phyloP scores from a whole-genome alignment of 73 alveolate genomes.

The Halteria grandinella region DNA sequence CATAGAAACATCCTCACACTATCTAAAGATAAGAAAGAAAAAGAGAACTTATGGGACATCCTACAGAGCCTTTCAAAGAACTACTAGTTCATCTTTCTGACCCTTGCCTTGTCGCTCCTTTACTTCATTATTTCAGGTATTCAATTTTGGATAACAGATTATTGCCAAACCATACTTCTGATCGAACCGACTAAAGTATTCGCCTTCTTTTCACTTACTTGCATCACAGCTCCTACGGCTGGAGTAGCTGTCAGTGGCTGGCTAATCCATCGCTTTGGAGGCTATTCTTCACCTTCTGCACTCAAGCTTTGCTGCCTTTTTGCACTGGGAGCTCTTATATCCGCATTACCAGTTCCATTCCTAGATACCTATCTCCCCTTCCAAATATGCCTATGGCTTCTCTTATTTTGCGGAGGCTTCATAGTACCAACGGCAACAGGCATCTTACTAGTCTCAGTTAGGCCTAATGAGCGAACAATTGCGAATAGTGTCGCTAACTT shows the following conservation, averaged over 20 bases:
- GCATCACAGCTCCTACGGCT: constrained; percentile 89
- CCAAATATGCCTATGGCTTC: constrained; percentile 78
- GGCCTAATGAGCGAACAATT: constrained; percentile 67
- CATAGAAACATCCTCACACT: no score
- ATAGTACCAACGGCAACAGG: constrained; percentile 93
- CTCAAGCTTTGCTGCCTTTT: constrained; percentile 67
- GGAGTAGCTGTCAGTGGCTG: constrained; percentile 89
- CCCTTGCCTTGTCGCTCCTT: constrained; percentile 80
- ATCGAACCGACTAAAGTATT: constrained; percentile 65
- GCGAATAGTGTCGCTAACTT: constrained; percentile 82
- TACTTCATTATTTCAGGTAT: constrained; percentile 92
- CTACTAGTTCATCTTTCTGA: constrained; percentile 58
- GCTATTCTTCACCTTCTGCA: constrained; percentile 78
- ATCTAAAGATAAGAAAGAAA: no score
- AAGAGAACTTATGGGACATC: not conserved
- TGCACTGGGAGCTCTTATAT: constrained; percentile 59
- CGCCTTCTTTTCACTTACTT: constrained; percentile 74
- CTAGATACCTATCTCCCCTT: constrained; percentile 60
- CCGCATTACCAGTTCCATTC: constrained; percentile 85
- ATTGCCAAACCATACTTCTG: constrained; percentile 73
- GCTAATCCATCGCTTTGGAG: constrained; percentile 79
- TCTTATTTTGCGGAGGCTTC: constrained; percentile 90
- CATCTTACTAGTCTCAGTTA: constrained; percentile 71
- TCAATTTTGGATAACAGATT: constrained; percentile 93
- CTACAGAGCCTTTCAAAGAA: not conserved